phyloP scores from a whole-genome alignment of 768 basidiomycete species.

The Roridomyces roridus region DNA sequence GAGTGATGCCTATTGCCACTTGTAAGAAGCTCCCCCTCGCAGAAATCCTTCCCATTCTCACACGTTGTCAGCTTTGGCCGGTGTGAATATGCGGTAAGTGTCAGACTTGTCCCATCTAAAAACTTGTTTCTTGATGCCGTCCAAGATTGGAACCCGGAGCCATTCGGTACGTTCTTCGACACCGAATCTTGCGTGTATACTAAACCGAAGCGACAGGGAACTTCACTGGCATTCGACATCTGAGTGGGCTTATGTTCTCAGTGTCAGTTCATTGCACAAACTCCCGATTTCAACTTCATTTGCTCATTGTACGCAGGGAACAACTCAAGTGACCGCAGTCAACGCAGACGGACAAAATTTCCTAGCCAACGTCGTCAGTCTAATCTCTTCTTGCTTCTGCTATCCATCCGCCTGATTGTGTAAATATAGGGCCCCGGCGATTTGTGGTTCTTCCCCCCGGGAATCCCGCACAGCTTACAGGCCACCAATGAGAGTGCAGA shows the following conservation, averaged over 20 bases:
- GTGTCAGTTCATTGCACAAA: conserved; percentile 4
- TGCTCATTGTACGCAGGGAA: conserved; percentile 39
- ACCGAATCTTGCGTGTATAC: neutral
- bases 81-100: conserved; percentile 54
- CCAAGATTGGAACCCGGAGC: conserved; percentile 49
- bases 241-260: conserved; percentile 61
- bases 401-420: neutral
- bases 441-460: conserved; percentile 64
- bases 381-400: too few species aligned
- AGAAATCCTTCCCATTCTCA: too few species aligned
- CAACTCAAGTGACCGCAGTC: conserved; percentile 54
- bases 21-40: conserved; percentile 39
- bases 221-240: conserved; percentile 61
- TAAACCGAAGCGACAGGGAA: conserved; percentile 39
- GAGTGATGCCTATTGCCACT: conserved; percentile 55
- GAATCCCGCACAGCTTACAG: conserved; percentile 61
- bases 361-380: conserved; percentile 53
- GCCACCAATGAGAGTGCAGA: conserved; percentile 50
- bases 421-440: conserved; percentile 54
- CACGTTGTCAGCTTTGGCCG: conserved; percentile 43
- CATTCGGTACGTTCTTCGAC: conserved; percentile 41
- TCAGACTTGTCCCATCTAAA: too few species aligned
- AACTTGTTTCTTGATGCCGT: neutral
- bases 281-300: neutral
- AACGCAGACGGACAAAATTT: conserved; percentile 56